Evolutionary conservation across 75 land plant genomes (phyloP).

Genomic region (Isoetes taiwanensis): DNA sequence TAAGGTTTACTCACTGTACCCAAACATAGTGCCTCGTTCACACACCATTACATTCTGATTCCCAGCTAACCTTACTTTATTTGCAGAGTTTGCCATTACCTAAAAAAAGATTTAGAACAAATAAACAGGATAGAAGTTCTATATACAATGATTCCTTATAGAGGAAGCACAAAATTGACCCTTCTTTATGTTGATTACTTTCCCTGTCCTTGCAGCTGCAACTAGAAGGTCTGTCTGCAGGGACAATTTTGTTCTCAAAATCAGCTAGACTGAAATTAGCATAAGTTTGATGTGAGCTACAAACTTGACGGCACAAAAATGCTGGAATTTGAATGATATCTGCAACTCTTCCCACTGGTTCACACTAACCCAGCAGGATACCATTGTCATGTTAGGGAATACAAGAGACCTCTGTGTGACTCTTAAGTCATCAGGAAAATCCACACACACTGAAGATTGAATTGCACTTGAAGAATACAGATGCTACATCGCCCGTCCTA

Average conservation of each 20-base stretch:
- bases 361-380: too few relatives aligned
- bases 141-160: slow-evolving; percentile 40
- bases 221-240: slow-evolving; percentile 86
- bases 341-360: slow-evolving; percentile 81
- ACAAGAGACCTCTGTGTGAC: too few relatives aligned
- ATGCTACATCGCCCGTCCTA: too few relatives aligned
- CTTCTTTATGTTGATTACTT: slow-evolving; percentile 88
- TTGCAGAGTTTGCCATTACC: slow-evolving; percentile 90
- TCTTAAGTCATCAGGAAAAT: too few relatives aligned
- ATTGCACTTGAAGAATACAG: too few relatives aligned
- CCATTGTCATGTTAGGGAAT: too few relatives aligned
- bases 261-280: background rate
- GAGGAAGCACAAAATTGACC: slow-evolving; percentile 97
- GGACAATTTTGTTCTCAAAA: background rate
- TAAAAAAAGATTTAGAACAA: slow-evolving; percentile 15
- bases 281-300: background rate
- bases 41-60: slow-evolving; percentile 96
- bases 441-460: too few relatives aligned
- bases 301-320: slow-evolving; percentile 89
- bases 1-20: slow-evolving; percentile 57
- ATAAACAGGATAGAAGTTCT: too few relatives aligned
- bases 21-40: slow-evolving; percentile 99
- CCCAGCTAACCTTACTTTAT: slow-evolving; percentile 87
- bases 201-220: slow-evolving; percentile 95
- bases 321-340: slow-evolving; percentile 98